Percentiles rank a stretch among this genome's conserved stretches.
These are phyloP conservation scores for Amborella trichopoda DNA, from an alignment of 164 flowering plant genomes.

Conservation along the genomic window DNA sequence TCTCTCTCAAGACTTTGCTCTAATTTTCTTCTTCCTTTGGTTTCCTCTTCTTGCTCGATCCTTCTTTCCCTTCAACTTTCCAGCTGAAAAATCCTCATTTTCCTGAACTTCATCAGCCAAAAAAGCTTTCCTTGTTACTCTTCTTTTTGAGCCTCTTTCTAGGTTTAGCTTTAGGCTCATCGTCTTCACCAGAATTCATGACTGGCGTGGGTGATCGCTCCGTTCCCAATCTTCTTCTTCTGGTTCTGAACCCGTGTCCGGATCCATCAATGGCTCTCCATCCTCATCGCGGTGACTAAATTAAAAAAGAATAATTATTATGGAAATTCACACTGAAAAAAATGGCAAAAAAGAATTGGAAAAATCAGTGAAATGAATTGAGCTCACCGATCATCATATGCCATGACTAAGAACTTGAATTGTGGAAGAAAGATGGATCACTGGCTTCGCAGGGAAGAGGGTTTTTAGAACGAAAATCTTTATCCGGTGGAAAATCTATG, in stretches of 20 bases:
- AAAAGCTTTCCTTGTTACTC: slow-evolving; percentile 47
- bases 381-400: too few relatives aligned
- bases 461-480: too few relatives aligned
- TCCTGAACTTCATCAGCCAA: slow-evolving; percentile 15
- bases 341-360: too few relatives aligned
- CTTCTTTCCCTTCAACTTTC: slow-evolving; percentile 4
- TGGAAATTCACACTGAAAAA: too few relatives aligned
- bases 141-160: slow-evolving; percentile 56
- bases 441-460: too few relatives aligned
- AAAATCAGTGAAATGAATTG: too few relatives aligned
- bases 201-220: slow-evolving; percentile 62
- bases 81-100: not conserved
- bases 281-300: slow-evolving; percentile 49
- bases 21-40: slow-evolving; percentile 16
- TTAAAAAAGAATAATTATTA: too few relatives aligned
- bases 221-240: slow-evolving; percentile 19
- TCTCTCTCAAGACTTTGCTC: too few relatives aligned
- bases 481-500: too few relatives aligned
- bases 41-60: slow-evolving; percentile 25
- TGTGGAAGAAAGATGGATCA: too few relatives aligned
- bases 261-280: slow-evolving; percentile 84
- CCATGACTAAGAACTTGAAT: too few relatives aligned
- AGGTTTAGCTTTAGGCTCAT: slow-evolving; percentile 14
- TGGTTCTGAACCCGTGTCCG: slow-evolving; percentile 35
- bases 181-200: slow-evolving; percentile 10